Evolutionary conservation across 495 filamentous ascomycete species (phyloP), one percentile per base, ranked within the genome.

Genomic region (Penicillium bialowiezense): DNA sequence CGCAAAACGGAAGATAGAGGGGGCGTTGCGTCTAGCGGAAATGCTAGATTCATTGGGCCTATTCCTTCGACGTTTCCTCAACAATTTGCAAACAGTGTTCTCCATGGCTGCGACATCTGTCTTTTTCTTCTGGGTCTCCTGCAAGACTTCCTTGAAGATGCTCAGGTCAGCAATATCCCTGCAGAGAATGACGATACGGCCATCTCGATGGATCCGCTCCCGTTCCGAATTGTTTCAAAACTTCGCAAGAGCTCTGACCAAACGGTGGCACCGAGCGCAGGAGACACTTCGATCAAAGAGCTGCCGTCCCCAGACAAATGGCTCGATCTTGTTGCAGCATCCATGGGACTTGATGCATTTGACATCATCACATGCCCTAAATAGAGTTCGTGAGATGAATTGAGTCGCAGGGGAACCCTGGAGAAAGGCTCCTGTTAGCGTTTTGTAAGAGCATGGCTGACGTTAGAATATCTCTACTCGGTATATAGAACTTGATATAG

Each of bases 261-360:
- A 7, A 15, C 17, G 20, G 13, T 15, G 8, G 28, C 34, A 14
- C n/a, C 41, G 2, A 41, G 10, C 21, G 18, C 26, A 18, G 6
- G 36, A 15, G 9, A 15, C 10, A 14, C 7, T 3, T 9, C 32
- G 15, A 12, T 33, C 12, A 12, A 45, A 15, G 18, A 33, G 6
- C 15, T 46, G 15, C 54, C 26, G 2, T 31, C 55, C 14, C 40
- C 51, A 3, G 49, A 56, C 29, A 44, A 53, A 39, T 62, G 59
- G 59, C 46, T 58, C 21, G 59, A 62, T 29, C 33, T 49, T 24
- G 59, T 59, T 26, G 59, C 59, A 34, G 56, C 59, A 24, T 62
- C 59, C 14, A 52, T 62, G 52, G 59, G 59, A 8, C 44, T 62
- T 4, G 59, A 52, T 10, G 55, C 59, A 21, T 52, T 62, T 15